phyloP scores from a whole-genome alignment of 163 green algal species.

The Smithsoniella earleae region DNA sequence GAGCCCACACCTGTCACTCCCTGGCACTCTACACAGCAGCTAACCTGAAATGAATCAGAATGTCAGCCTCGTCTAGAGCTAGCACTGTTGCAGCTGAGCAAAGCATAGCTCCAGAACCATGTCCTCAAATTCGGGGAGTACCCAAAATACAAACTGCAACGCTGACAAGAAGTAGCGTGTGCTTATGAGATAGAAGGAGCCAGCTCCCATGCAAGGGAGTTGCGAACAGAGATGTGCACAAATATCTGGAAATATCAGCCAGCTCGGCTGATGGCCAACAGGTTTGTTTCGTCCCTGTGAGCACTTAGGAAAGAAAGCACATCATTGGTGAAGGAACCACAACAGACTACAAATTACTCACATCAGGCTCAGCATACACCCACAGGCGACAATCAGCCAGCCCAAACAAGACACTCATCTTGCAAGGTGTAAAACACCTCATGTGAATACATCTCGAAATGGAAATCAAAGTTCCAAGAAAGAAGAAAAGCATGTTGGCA shows the following conservation, averaged over 20 bases:
- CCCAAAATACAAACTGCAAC: not conserved
- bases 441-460: not conserved
- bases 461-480: not conserved
- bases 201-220: no score
- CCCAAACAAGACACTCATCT: not conserved
- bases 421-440: not conserved
- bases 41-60: not conserved
- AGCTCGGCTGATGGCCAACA: no score
- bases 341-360: no score
- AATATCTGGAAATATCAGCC: no score
- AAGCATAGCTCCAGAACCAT: not conserved
- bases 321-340: no score
- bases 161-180: no score
- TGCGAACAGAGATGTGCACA: no score
- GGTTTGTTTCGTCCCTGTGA: no score
- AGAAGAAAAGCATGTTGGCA: not conserved
- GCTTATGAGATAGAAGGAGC: no score
- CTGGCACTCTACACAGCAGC: not conserved
- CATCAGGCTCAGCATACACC: no score
- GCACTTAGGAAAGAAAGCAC: no score
- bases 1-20: not conserved
- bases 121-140: not conserved
- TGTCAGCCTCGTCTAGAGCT: not conserved
- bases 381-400: not conserved
- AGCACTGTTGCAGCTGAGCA: not conserved